phyloP scores from a whole-genome alignment of 1,284 basidiomycete genomes.

The Ganoderma sinense region DNA sequence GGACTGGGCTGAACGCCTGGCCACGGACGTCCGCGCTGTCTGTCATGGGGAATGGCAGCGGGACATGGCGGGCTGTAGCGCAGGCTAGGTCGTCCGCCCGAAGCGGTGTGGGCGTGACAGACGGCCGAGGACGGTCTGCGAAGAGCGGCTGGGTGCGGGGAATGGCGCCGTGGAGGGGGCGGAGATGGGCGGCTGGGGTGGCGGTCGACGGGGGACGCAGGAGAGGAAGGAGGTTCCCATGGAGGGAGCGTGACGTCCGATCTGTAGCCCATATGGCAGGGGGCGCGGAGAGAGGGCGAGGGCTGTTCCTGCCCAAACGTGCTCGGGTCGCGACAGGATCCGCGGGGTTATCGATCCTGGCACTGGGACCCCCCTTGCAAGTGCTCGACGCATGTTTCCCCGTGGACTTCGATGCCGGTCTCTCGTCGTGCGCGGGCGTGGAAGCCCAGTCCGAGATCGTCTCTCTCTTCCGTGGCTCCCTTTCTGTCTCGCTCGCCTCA shows the following conservation, averaged over 20 bases:
- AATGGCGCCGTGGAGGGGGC: slow-evolving; percentile 2
- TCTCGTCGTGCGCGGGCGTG: slow-evolving; percentile 2
- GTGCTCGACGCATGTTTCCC: slow-evolving; percentile 5
- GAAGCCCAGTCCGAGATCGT: slow-evolving; percentile 1
- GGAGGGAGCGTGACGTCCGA: slow-evolving; percentile 16
- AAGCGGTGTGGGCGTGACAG: slow-evolving; percentile 18
- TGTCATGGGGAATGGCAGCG: neutral
- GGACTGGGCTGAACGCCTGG: slow-evolving; percentile 3
- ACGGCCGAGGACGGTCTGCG: slow-evolving; percentile 13
- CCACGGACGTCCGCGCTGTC: neutral
- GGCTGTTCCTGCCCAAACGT: slow-evolving; percentile 20
- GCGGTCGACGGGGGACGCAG: neutral
- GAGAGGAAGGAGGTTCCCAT: slow-evolving; percentile 18
- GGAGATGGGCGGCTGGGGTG: slow-evolving; percentile 9
- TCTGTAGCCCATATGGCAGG: slow-evolving; percentile 14
- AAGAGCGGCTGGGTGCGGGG: neutral
- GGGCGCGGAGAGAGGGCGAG: slow-evolving; percentile 2
- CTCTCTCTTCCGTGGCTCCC: slow-evolving; percentile 22
- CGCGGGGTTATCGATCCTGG: slow-evolving; percentile 19
- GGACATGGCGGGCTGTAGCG: neutral
- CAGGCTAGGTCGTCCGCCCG: slow-evolving; percentile 19
- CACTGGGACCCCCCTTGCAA: neutral
- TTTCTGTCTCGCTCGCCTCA: slow-evolving; percentile 16
- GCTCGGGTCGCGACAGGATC: slow-evolving; percentile 25
- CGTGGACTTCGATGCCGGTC: slow-evolving; percentile 2